These are phyloP conservation scores for Fraxinus nigra DNA, from an alignment of 305 asterid genomes.

Conservation along the genomic window DNA sequence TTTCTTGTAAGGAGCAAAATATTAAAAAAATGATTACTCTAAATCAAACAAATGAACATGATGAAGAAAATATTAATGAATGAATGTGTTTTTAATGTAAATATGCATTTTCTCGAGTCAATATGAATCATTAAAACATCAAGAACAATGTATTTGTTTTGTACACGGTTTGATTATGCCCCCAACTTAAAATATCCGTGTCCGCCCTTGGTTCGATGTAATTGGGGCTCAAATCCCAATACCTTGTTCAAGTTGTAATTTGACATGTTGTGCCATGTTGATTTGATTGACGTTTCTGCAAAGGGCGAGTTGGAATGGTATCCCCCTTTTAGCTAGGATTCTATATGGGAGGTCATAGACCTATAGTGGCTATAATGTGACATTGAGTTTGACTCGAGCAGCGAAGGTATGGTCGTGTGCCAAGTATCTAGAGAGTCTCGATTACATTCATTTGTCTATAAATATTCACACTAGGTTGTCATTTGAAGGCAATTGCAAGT, in stretches of 20 bases:
- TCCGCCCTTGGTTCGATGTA: no score
- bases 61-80: no score
- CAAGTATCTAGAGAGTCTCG: not conserved
- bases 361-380: not conserved
- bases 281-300: not conserved
- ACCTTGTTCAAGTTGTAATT: not conserved
- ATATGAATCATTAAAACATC: no score
- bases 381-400: not conserved
- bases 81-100: no score
- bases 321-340: not conserved
- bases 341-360: not conserved
- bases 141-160: no score
- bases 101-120: no score
- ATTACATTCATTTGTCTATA: no score
- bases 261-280: not conserved
- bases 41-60: no score
- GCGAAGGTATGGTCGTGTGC: not conserved
- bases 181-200: no score
- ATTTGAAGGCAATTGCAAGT: not conserved
- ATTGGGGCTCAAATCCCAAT: not conserved
- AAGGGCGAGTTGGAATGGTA: not conserved
- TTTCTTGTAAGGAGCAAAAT: no score
- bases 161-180: no score
- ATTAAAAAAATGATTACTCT: no score
- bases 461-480: not conserved